Evolutionary conservation across 768 basidiomycete genomes (phyloP).

Genomic region (Grammothele lineata): DNA sequence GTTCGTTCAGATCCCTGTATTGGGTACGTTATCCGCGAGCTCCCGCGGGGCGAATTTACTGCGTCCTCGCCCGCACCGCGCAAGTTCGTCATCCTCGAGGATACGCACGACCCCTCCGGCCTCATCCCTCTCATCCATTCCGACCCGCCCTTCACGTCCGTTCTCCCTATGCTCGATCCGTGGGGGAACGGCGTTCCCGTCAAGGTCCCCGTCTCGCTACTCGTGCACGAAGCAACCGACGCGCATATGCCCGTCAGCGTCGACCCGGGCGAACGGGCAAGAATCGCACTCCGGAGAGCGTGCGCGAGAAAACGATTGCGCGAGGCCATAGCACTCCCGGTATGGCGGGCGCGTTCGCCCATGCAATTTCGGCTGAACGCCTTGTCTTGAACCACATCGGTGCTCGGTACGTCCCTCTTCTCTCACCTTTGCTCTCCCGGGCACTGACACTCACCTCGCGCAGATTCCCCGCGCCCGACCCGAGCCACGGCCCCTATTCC

Average conservation of each 20-base stretch:
- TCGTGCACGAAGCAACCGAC: conserved; percentile 84
- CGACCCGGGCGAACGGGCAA: conserved; percentile 41
- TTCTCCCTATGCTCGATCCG: conserved; percentile 27
- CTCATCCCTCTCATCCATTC: conserved; percentile 45
- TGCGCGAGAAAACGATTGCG: conserved; percentile 41
- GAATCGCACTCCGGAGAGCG: conserved; percentile 33
- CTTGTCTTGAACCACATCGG: conserved; percentile 80
- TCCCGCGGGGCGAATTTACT: conserved; percentile 19
- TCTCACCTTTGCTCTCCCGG: not conserved
- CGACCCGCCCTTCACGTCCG: no score
- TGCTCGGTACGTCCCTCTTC: conserved; percentile 43
- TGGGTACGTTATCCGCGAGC: conserved; percentile 71
- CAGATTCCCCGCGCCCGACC: conserved; percentile 24
- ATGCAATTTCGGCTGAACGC: conserved; percentile 48
- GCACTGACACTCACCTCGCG: not conserved
- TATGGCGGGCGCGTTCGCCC: conserved; percentile 78
- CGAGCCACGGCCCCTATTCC: no score
- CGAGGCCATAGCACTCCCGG: conserved; percentile 76
- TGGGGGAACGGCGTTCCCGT: conserved; percentile 25
- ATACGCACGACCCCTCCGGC: conserved; percentile 62
- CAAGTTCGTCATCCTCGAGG: conserved; percentile 74
- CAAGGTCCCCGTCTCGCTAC: conserved; percentile 38
- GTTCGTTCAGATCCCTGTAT: conserved; percentile 61
- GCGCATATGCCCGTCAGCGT: conserved; percentile 56
- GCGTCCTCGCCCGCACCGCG: conserved; percentile 33